phyloP scores from a whole-genome alignment of 164 flowering plant genomes.

The Protea cynaroides region DNA sequence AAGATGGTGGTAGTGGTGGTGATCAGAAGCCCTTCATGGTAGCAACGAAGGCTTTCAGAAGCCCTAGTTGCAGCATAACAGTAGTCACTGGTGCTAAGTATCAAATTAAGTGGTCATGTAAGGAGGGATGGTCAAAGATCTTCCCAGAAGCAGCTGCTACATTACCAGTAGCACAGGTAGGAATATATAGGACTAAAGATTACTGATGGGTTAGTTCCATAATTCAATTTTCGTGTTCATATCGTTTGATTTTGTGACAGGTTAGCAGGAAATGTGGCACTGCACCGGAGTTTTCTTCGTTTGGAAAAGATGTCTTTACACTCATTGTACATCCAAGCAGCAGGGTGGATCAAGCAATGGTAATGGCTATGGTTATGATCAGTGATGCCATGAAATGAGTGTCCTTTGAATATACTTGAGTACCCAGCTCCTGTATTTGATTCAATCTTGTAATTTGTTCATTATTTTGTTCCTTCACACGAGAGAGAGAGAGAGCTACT shows the following conservation, averaged over 20 bases:
- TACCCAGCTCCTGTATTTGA: too few relatives aligned
- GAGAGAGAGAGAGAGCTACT: too few relatives aligned
- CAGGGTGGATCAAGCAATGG: slow-evolving; percentile 13
- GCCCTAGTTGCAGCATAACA: slow-evolving; percentile 14
- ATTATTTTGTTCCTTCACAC: too few relatives aligned
- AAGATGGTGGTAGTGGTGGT: background rate
- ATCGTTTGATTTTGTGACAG: slow-evolving; percentile 15
- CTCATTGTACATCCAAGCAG: slow-evolving; percentile 15
- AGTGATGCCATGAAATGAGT: slow-evolving; percentile 16
- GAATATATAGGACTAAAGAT: background rate
- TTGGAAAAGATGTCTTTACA: slow-evolving; percentile 18
- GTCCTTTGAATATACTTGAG: too few relatives aligned
- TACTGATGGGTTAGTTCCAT: too few relatives aligned
- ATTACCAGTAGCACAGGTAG: slow-evolving; percentile 21
- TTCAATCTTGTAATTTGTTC: too few relatives aligned
- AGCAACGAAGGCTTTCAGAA: slow-evolving; percentile 13
- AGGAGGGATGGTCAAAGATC: slow-evolving; percentile 15
- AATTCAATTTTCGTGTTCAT: too few relatives aligned
- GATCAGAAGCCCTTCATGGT: slow-evolving; percentile 16
- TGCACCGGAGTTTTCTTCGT: background rate
- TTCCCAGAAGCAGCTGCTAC: slow-evolving; percentile 2
- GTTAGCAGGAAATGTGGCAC: slow-evolving; percentile 12
- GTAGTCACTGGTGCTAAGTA: slow-evolving; percentile 8
- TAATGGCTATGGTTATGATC: slow-evolving; percentile 23
- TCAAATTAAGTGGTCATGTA: slow-evolving; percentile 12